Conservation (phyloP, 2,329 filamentous ascomycete species). For the Fusarium haematococcum region DNA sequence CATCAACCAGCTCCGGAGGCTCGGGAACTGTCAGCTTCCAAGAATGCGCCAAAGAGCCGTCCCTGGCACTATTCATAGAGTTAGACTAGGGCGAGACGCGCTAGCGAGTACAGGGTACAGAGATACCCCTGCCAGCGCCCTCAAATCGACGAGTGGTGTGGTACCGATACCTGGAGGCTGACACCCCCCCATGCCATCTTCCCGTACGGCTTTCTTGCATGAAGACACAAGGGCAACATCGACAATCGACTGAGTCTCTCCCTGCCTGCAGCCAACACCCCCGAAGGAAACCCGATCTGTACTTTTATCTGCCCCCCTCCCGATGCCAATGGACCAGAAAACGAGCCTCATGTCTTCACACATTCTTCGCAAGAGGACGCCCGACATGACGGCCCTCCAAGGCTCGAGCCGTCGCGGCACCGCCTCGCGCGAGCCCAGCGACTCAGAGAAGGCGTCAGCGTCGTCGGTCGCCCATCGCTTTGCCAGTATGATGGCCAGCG, state of each 20-base stretch:
- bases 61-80: conserved; percentile 2
- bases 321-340: conserved; percentile 15
- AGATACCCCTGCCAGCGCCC: neutral
- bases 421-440: conserved; percentile 18
- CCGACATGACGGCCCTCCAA: conserved; percentile 35
- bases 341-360: conserved; percentile 21
- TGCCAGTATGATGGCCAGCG: conserved; percentile 35
- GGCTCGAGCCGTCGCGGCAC: conserved; percentile 19
- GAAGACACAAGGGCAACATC: conserved; percentile 33
- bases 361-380: conserved; percentile 38
- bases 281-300: conserved; percentile 23
- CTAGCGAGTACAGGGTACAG: conserved; percentile 29
- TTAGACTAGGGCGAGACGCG: conserved; percentile 2
- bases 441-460: conserved; percentile 28
- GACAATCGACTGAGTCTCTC: conserved; percentile 22
- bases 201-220: conserved; percentile 25
- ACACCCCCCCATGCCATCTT: neutral
- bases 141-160: conserved; percentile 9
- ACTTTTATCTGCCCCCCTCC: conserved; percentile 28
- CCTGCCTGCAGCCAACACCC: conserved; percentile 26
- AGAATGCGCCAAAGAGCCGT: neutral
- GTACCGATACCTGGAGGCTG: conserved; percentile 18
- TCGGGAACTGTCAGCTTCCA: conserved; percentile 12
- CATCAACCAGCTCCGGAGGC: conserved; percentile 1
- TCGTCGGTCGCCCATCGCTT: conserved; percentile 36